Evolutionary conservation across 2,329 filamentous ascomycete species (phyloP), one percentile per base, ranked within the genome.

Genomic region (Karstenula rhodostoma): DNA sequence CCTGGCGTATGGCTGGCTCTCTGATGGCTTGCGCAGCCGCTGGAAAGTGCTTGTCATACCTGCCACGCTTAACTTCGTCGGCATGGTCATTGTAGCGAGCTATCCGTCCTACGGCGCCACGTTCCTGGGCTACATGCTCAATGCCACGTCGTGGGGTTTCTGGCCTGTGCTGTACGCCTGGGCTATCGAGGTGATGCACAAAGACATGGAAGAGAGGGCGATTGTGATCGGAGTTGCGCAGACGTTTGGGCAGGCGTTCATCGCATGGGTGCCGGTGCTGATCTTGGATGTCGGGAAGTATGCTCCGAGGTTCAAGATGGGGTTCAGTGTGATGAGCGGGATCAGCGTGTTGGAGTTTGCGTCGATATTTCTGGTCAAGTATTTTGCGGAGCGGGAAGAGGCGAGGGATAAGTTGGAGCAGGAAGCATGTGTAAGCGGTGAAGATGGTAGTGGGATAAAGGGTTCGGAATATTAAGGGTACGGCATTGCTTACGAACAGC

Each of bases 181-280:
- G 81, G 78, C 82, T 13, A 83, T 83, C 60, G 80, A 83, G 58
- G 74, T 81, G 12, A 78, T 79, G 32, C 74, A 74, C 4, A 72
- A 75, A 23, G 80, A 80, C 27, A 78, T 79, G 4, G 80, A 83
- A 63, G 78, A 82, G 42, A 72, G 81, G 1, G 77, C 80, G 3
- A 66, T 83, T 12, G 78, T 82, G 7, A 77, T 83, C 13, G 80
- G 80, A 0, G 73, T 82, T 29, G 80, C 82, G 56, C 81, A 83
- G 64, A 79, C 79, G 0, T 69, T 74, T 0, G 79, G 77, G 0
- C 82, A 82, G 61, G 78, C 77, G 0, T 80, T 82, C 46, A 77
- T 79, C 59, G 77, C 80, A 0, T 83, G 80, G 79, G 72, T 83
- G 6, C 72, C 73, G 0, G 57, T 78, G 2, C 42, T 66, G 1